Conservation (phyloP, 768 basidiomycete genomes). For the Auricularia sp. region DNA sequence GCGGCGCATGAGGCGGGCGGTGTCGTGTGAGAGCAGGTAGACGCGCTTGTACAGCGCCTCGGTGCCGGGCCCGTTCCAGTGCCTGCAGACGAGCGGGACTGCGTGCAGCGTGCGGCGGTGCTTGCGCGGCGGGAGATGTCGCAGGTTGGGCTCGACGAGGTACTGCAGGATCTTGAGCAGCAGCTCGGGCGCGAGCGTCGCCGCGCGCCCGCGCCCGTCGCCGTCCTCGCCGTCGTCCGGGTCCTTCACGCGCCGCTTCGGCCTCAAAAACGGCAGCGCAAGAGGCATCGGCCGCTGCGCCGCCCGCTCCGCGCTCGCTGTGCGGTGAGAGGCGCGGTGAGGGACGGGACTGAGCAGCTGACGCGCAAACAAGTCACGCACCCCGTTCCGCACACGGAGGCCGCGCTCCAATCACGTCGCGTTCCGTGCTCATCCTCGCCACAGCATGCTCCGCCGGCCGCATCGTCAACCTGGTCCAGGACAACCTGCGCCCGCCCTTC, state of each 20-base stretch:
- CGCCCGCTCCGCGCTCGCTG: background rate
- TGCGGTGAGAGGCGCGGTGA: background rate
- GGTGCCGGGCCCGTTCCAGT: background rate
- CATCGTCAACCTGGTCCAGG: too few relatives aligned
- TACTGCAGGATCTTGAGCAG: background rate
- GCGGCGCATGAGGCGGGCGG: background rate
- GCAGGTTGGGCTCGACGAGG: constrained; percentile 1
- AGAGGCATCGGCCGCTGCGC: constrained; percentile 1
- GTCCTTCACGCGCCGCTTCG: constrained; percentile 1
- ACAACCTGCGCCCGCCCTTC: too few relatives aligned
- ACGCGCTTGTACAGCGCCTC: background rate
- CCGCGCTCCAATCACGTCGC: too few relatives aligned
- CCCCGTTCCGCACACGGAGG: too few relatives aligned
- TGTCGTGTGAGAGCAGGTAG: background rate
- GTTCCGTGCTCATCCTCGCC: too few relatives aligned
- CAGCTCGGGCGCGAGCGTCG: background rate
- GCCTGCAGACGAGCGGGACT: background rate
- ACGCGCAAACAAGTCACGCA: background rate
- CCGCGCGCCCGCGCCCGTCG: background rate
- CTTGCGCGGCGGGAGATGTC: background rate
- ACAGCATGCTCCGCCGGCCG: too few relatives aligned
- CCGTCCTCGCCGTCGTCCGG: background rate
- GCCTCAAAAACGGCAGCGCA: background rate
- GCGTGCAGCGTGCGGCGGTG: background rate
- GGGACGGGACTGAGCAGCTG: background rate